phyloP scores from a whole-genome alignment of 2,329 filamentous ascomycete genomes.

The Thelonectria discophora region DNA sequence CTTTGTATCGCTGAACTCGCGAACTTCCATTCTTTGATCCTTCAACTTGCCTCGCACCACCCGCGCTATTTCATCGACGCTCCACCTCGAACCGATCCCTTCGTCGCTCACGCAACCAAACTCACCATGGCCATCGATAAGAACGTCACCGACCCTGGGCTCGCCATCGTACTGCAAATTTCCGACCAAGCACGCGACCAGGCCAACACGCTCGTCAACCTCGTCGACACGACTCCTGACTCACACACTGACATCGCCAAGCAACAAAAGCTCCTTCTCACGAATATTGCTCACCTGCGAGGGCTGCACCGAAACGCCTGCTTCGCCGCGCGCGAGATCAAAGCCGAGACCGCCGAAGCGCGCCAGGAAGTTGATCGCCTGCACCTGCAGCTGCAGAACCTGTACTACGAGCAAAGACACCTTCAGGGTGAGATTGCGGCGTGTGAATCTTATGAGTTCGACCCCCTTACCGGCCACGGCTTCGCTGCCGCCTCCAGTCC shows the following conservation, averaged over 20 bases:
- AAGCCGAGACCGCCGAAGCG: slow-evolving; percentile 84
- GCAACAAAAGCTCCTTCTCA: slow-evolving; percentile 81
- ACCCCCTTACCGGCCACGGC: slow-evolving; percentile 35
- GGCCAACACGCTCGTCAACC: slow-evolving; percentile 70
- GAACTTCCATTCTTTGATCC: neutral
- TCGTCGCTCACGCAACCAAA: neutral
- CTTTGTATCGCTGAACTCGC: neutral
- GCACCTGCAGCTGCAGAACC: slow-evolving; percentile 91
- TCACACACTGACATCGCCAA: slow-evolving; percentile 70
- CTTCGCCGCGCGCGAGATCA: slow-evolving; percentile 84
- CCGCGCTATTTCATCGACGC: neutral
- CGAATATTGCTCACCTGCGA: slow-evolving; percentile 81
- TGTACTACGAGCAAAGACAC: slow-evolving; percentile 96
- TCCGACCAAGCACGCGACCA: slow-evolving; percentile 79
- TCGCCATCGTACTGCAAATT: slow-evolving; percentile 74
- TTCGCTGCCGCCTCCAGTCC: neutral
- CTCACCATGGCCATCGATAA: slow-evolving; percentile 50
- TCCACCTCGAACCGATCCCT: neutral
- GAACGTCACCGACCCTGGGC: slow-evolving; percentile 56
- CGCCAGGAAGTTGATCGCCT: slow-evolving; percentile 91
- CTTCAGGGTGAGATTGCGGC: slow-evolving; percentile 88
- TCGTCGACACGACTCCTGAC: slow-evolving; percentile 58
- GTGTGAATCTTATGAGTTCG: slow-evolving; percentile 91
- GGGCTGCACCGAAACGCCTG: slow-evolving; percentile 85
- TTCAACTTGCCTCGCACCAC: neutral